Evolutionary conservation across 352 stramenopile genomes (phyloP).

Genomic region (Thraustochytrium sp.): DNA sequence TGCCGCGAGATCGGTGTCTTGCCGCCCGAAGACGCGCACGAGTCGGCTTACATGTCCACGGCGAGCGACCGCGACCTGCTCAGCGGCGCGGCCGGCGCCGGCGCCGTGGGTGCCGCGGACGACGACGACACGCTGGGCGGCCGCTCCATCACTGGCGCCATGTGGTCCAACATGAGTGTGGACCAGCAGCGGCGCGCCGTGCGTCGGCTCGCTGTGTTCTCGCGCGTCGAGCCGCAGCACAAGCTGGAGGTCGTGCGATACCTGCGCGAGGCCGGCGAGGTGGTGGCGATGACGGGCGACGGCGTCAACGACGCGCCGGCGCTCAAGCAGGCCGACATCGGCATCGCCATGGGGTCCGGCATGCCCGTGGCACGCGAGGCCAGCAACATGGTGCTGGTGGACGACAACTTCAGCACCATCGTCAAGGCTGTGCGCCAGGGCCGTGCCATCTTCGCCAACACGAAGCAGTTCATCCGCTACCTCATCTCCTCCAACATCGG

Average conservation of each 20-base stretch:
- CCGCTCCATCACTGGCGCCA: constrained; percentile 81
- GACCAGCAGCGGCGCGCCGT: constrained; percentile 83
- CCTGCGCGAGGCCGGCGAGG: constrained; percentile 68
- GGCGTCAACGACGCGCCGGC: constrained; percentile 95
- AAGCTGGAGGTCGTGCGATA: constrained; percentile 91
- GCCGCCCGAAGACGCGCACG: constrained; percentile 4
- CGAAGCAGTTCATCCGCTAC: constrained; percentile 88
- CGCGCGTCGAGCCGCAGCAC: constrained; percentile 84
- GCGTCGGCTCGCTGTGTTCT: constrained; percentile 78
- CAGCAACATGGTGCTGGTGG: constrained; percentile 87
- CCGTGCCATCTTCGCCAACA: constrained; percentile 87
- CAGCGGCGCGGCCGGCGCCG: not conserved
- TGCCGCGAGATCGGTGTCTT: constrained; percentile 95
- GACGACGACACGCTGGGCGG: constrained; percentile 54
- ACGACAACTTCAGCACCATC: constrained; percentile 97
- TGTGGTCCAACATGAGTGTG: constrained; percentile 87
- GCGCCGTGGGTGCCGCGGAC: not conserved
- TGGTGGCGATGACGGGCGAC: constrained; percentile 92
- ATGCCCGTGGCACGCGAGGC: constrained; percentile 89
- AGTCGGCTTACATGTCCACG: not conserved
- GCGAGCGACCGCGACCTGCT: not conserved
- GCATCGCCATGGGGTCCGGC: constrained; percentile 94
- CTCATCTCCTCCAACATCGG: constrained; percentile 82
- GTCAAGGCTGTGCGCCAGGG: constrained; percentile 87
- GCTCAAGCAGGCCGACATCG: constrained; percentile 90